Evolutionary conservation across 169 alveolate genomes (phyloP).

Genomic region (Eimeria brunetti): DNA sequence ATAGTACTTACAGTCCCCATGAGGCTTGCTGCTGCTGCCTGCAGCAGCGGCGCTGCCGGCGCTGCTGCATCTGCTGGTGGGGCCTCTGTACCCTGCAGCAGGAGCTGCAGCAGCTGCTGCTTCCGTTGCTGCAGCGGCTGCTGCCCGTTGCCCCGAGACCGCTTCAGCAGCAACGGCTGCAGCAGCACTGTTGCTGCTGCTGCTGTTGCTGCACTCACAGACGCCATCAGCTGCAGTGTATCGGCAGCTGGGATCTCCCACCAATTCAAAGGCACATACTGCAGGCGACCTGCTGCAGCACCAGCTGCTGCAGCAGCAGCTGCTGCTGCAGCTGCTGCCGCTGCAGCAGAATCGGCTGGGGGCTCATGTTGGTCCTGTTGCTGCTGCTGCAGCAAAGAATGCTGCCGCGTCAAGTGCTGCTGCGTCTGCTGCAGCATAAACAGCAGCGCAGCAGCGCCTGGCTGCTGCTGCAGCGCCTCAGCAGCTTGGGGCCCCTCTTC

Average conservation of each 20-base stretch:
- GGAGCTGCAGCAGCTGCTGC: slow-evolving; percentile 4
- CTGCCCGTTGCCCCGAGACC: not conserved
- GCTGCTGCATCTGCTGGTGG: not conserved
- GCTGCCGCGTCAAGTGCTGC: not conserved
- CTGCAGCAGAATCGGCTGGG: not conserved
- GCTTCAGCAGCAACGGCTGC: slow-evolving; percentile 43
- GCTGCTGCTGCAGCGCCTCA: slow-evolving; percentile 15
- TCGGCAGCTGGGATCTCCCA: slow-evolving; percentile 39
- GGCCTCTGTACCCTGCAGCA: not conserved
- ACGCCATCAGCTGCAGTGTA: slow-evolving; percentile 28
- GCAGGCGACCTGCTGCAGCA: slow-evolving; percentile 7
- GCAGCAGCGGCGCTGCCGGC: slow-evolving; percentile 23
- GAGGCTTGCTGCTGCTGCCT: slow-evolving; percentile 12
- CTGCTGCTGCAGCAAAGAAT: not conserved
- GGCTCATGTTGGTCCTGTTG: not conserved
- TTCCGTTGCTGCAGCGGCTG: slow-evolving; percentile 25
- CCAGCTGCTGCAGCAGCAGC: slow-evolving; percentile 29
- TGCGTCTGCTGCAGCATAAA: slow-evolving; percentile 36
- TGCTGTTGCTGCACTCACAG: slow-evolving; percentile 50
- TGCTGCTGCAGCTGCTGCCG: not conserved
- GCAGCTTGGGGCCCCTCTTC: not conserved
- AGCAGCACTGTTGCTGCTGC: slow-evolving; percentile 38
- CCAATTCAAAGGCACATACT: slow-evolving; percentile 15
- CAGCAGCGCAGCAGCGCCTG: slow-evolving; percentile 31
- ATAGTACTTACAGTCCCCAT: not conserved